phyloP scores from a whole-genome alignment of 805 yeast genomes.

The Zygosaccharomyces siamensis region DNA sequence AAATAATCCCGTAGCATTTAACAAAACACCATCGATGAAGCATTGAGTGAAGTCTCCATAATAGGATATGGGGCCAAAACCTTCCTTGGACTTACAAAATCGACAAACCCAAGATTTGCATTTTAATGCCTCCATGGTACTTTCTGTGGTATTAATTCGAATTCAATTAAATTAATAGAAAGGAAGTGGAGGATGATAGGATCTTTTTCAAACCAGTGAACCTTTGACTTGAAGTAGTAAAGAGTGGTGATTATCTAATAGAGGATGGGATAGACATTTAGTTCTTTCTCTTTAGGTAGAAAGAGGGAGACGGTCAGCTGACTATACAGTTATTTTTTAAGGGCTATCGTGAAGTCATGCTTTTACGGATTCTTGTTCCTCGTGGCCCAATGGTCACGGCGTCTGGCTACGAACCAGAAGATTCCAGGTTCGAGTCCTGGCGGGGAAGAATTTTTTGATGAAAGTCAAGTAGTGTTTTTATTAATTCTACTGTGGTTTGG shows the following conservation, averaged over 20 bases:
- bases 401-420: constrained; percentile 62
- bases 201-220: neutral
- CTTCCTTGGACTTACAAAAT: constrained; percentile 34
- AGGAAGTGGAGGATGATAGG: too few species aligned
- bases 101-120: constrained; percentile 14
- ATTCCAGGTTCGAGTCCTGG: constrained; percentile 55
- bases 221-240: neutral
- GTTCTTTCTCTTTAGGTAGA: too few species aligned
- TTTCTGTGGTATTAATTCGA: neutral
- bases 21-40: constrained; percentile 50
- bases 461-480: neutral
- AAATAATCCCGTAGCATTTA: constrained; percentile 39
- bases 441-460: constrained; percentile 38
- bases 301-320: too few species aligned
- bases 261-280: too few species aligned
- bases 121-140: constrained; percentile 2
- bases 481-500: neutral
- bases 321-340: too few species aligned
- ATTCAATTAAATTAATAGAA: neutral
- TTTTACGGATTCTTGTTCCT: constrained; percentile 44
- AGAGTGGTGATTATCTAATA: too few species aligned
- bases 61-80: constrained; percentile 42
- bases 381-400: constrained; percentile 76
- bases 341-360: too few species aligned
- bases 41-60: constrained; percentile 59